Base-by-base conservation (phyloP, 225 moss, liverwort and hornwort genomes). In the Pseudisothecium myosuroides region DNA sequence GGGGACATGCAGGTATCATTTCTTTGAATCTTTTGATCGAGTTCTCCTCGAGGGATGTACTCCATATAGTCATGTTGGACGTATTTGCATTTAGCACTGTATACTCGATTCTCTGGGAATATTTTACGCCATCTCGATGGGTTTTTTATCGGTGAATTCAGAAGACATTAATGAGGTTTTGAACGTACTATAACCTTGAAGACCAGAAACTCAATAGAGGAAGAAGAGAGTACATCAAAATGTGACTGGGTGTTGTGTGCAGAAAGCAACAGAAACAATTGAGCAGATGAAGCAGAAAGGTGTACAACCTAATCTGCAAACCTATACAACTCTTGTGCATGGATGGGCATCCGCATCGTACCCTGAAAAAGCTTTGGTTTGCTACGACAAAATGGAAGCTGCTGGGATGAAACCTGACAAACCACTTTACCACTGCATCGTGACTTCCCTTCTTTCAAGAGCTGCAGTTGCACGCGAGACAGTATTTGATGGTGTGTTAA, bases 291-390 rank as follows among this genome's bases (percentile, higher is more conserved):
- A 96, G 92, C 94, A 95, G 80, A 85, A 91, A 85, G 93, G 93
- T 45, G 93, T 96, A 36, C 91, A 93, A 74, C 96, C 96, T 50
- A 96, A 96, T 88, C 89, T 96, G 60, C 95, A 88, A 82, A 96
- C 96, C 8, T 95, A 94, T 43, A 96, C 96, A 19, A 96, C 96
- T 41, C 89, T 96, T 47, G 93, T 96, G 62, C 95, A 96, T 59
- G 96, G 96, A 73, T 96, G 95, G 96, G 94, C 96, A 63, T 95
- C 95, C 43, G 96, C 96, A 83, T 95, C 96, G 41, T 96, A 95
- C 88, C 96, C 96, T 41, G 96, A 96, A 90, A 96, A 96, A 88
- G 96, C 96, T n/a, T 80, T 96, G 74, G 92, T 93, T 60, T 96
- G 94, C 89, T 96, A 94, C 65, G 94, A 96, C 64, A 95, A 96